Base-by-base conservation (phyloP, 2,329 filamentous ascomycete genomes). In the Penicillium polonicum region DNA sequence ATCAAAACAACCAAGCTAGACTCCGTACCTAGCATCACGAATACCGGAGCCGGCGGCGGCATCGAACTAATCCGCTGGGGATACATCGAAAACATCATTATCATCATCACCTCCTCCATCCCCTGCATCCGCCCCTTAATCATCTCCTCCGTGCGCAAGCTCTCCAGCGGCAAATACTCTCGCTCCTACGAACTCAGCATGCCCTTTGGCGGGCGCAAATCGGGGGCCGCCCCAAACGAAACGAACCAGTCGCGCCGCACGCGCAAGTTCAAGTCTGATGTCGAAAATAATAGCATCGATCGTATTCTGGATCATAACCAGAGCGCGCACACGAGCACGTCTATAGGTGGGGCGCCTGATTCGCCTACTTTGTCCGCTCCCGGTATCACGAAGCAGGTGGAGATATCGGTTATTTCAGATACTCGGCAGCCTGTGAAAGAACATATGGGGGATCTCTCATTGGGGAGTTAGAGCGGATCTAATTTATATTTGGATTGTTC, bases 71-170 rank as follows among this genome's bases (percentile, higher is more conserved):
- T 71, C 54, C 65, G 69, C 35, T 72, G 70, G 70, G 68, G 64
- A 17, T 72, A 67, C 27, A 60, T 68, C 13, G 69, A 72, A 48
- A 69, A 68, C 35, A 29, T 62, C 5, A 64, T 72, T 17, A 70
- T 70, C 29, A 71, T 71, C 38, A 70, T 69, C 59, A 71, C 69
- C 6, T 70, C 69, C 1, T 70, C 68, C 2, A 61, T 72, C 23
- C 70, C 70, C 3, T 70, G 68, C 42, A 70, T 72, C 38, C 66
- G 70, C 1, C 69, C 69, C 2, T 58, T 72, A 41, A 36, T 72
- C 36, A 69, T 71, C 19, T 70, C 67, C 1, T 72, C 69, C 13
- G 68, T 71, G 23, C 65, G 67, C 35, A 72, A 72, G 44, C 50
- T 72, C 39, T 71, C 69, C 49, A 70, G 64, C 36, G 62, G 54